Evolutionary conservation across 139 green algal species (phyloP).

Genomic region (Chlamydomonas sp.): DNA sequence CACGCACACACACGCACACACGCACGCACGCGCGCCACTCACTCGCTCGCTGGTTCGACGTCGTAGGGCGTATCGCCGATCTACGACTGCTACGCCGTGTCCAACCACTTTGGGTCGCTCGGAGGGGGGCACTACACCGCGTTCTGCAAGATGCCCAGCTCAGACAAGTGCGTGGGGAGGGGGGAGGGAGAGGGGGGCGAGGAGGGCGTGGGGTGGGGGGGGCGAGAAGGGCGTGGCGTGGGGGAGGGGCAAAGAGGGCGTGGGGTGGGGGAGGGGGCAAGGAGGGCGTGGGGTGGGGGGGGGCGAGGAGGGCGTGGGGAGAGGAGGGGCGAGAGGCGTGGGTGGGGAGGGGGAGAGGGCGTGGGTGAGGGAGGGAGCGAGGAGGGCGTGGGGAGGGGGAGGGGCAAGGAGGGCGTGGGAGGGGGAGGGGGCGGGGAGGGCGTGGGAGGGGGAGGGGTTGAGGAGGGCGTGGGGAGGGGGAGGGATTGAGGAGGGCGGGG

Average conservation of each 20-base stretch:
- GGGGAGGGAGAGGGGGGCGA: slow-evolving; percentile 9
- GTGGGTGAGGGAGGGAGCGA: too few relatives aligned
- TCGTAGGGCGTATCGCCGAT: slow-evolving; percentile 6
- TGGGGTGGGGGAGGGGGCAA: background rate
- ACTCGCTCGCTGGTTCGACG: too few relatives aligned
- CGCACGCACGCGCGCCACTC: too few relatives aligned
- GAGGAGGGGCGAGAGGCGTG: background rate
- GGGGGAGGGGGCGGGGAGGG: background rate
- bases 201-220: slow-evolving; percentile 1
- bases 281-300: background rate
- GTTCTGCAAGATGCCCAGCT: slow-evolving; percentile 45
- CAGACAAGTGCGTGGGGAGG: slow-evolving; percentile 9
- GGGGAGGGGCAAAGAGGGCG: background rate
- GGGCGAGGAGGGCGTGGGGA: background rate
- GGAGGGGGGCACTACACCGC: slow-evolving; percentile 96
- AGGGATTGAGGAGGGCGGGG: slow-evolving; percentile 47
- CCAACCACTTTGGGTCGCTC: slow-evolving; percentile 86
- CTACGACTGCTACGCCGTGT: slow-evolving; percentile 88
- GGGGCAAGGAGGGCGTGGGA: background rate
- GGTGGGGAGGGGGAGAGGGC: background rate
- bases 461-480: background rate
- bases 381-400: background rate
- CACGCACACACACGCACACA: too few relatives aligned
- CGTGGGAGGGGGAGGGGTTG: background rate
- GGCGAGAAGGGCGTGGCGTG: background rate